A percentile compares a stretch with the other conserved stretches of the same genome.
phyloP scores from a whole-genome alignment of 2,329 filamentous ascomycete species.

The Pseudogymnoascus sp. region DNA sequence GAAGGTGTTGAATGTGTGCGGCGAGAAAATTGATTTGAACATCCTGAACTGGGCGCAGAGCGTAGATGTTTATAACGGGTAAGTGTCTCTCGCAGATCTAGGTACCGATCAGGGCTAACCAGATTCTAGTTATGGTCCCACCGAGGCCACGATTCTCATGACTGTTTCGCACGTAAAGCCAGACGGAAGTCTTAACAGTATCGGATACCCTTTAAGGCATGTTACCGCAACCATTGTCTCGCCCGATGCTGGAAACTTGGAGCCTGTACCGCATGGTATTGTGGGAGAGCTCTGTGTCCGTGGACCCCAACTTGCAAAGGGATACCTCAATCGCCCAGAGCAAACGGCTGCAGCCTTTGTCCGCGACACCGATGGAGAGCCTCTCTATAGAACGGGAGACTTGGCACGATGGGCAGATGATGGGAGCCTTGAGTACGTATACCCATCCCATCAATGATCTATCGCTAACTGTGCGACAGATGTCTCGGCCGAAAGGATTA shows the following conservation, averaged over 20 bases:
- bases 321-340: slow-evolving; percentile 13
- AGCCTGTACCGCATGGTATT: slow-evolving; percentile 2
- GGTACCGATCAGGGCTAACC: background rate
- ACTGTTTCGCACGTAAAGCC: slow-evolving; percentile 8
- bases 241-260: background rate
- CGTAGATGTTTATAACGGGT: background rate
- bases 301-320: slow-evolving; percentile 10
- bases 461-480: background rate
- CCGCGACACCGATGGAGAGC: slow-evolving; percentile 4
- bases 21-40: slow-evolving; percentile 9
- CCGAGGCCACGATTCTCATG: slow-evolving; percentile 9
- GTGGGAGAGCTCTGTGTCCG: slow-evolving; percentile 11
- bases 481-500: slow-evolving; percentile 44
- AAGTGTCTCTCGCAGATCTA: background rate
- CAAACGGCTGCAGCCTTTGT: slow-evolving; percentile 14
- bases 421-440: slow-evolving; percentile 23
- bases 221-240: slow-evolving; percentile 34
- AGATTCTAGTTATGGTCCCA: slow-evolving; percentile 8
- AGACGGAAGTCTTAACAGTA: background rate
- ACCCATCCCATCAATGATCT: background rate
- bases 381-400: slow-evolving; percentile 31
- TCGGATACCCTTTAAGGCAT: slow-evolving; percentile 15
- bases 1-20: slow-evolving; percentile 8
- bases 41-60: slow-evolving; percentile 7
- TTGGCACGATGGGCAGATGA: slow-evolving; percentile 26